Base-by-base conservation (phyloP, 169 alveolate genomes). In the Eimeria acervulina region DNA sequence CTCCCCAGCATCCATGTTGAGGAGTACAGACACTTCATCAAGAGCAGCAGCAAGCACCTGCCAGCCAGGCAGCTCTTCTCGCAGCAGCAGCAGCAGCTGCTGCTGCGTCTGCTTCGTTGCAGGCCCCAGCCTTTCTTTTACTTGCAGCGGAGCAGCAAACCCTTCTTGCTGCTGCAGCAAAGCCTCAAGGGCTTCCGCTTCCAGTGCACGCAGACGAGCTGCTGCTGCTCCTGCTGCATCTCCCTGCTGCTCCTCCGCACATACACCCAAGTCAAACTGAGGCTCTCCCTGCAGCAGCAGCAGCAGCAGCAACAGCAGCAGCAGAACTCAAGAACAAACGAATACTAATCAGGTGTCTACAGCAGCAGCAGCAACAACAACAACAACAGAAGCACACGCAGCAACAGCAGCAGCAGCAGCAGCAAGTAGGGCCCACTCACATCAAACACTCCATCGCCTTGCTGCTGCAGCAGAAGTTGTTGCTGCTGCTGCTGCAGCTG, bases 11-110 rank as follows among this genome's bases (percentile, higher is more conserved):
- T 88, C 94, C 36, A 88, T 52, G 61, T 88, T 88, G 23, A 52
- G 85, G 68, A 28, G 84, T 70, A 51, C 81, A 61, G 94, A 88
- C 52, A 88, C 44, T 85, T 61, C 80, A 59, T 88, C 94, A n/a
- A 88, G n/a, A n/a, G 68, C 94, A 28, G 72, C 74, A 38, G 80
- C 72, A 12, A 88, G 68, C 5, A 38, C 66, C 47, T 63, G 61
- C 94, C 94, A 88, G 7, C 94, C 94, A 5, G 94, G 94, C 15
- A 52, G 72, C 40, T 40, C 72, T 85, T 88, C 84, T 42, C 84
- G 68, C 44, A 70, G 81, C 68, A 63, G 72, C 84, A 51, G 84
- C 94, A 51, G 59, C 81, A 88, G 94, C 84, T 88, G 94, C 72
- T 74, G 85, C 85, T 74, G 85, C 21, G 85, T 74, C 52, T 74